Evolutionary conservation across 495 filamentous ascomycete species (phyloP), one percentile per base, ranked within the genome.

Genomic region (Rhizodiscina lignyota): DNA sequence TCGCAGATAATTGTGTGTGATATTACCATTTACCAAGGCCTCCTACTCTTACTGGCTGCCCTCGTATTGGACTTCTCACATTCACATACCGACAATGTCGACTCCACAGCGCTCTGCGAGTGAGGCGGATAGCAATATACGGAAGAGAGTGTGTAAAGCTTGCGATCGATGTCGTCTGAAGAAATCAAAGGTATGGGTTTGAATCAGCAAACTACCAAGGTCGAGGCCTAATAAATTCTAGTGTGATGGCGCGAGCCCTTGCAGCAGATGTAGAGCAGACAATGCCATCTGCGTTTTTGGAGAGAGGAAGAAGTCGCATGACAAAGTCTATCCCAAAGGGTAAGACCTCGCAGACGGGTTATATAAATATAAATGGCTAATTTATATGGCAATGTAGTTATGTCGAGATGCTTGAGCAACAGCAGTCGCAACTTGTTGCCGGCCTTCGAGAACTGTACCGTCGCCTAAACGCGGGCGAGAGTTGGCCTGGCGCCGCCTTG

Each of bases 131-230:
- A 41, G 44, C 21, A 53, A 52, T 18, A 42, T 45, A 18, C 39
- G 54, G 34, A 77, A 77, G 52, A 59, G 74, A 41, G 74, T 79
- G 23, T 76, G 73, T 62, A 79, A 77, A 53, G 74, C 74, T 17
- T 79, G 74, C 44, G 74, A 79, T 53, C 60, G 74, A 42, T 79
- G 74, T 62, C 59, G 74, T 40, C 69, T 77, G 57, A 79, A 77
- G 59, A 79, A 79, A 55, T 75, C 70, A 40, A 79, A 79, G 67
- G 72, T 71, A 53, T 31, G 54, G 6, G 17, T 16, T 20, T 21
- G 26, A 3, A 12, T 18, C 22, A 28, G 5, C 18, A 28, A 15
- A 17, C 23, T 26, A 11, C 20, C 18, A 27, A 3, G 16, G 11
- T 33, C 31, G 0, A 15, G 16, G 29, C 19, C 16, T 28, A 37